Percentiles rank a stretch among this genome's conserved stretches.
phyloP scores from a whole-genome alignment of 495 filamentous ascomycete genomes.

The Lasiosphaeris hirsuta region DNA sequence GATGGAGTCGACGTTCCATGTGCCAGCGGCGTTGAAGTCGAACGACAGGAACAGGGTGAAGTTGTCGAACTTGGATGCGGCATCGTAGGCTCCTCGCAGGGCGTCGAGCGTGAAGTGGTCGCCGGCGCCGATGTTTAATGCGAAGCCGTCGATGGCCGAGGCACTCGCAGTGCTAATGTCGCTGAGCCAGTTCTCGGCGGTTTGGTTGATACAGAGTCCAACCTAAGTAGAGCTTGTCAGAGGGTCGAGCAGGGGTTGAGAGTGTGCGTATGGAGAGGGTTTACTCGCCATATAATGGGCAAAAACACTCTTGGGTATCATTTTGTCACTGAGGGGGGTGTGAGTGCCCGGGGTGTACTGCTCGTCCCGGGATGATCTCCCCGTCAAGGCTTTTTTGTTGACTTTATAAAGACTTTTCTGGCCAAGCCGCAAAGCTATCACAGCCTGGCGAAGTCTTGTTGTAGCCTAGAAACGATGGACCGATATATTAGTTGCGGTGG shows the following conservation, averaged over 20 bases:
- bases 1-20: conserved; percentile 52
- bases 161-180: conserved; percentile 57
- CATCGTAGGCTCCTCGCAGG: conserved; percentile 48
- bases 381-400: no score
- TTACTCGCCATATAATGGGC: conserved; percentile 38
- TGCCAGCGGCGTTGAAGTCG: conserved; percentile 35
- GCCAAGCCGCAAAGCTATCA: no score
- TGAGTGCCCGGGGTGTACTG: no score
- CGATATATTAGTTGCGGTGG: no score
- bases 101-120: conserved; percentile 46
- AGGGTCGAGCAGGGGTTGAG: background rate
- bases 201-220: conserved; percentile 40
- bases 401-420: no score
- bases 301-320: conserved; percentile 30
- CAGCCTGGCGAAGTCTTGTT: no score
- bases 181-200: conserved; percentile 47
- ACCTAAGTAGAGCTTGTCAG: conserved; percentile 13
- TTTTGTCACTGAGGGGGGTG: background rate
- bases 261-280: background rate
- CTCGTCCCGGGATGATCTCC: no score
- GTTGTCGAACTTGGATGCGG: background rate
- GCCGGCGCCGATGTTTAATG: conserved; percentile 55
- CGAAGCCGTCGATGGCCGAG: conserved; percentile 65
- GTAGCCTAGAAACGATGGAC: no score
- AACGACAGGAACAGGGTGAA: conserved; percentile 11